A percentile compares a stretch with the other conserved stretches of the same genome.
These are phyloP conservation scores for Bacidia rubella DNA, from an alignment of 495 filamentous ascomycete genomes.

Conservation along the genomic window DNA sequence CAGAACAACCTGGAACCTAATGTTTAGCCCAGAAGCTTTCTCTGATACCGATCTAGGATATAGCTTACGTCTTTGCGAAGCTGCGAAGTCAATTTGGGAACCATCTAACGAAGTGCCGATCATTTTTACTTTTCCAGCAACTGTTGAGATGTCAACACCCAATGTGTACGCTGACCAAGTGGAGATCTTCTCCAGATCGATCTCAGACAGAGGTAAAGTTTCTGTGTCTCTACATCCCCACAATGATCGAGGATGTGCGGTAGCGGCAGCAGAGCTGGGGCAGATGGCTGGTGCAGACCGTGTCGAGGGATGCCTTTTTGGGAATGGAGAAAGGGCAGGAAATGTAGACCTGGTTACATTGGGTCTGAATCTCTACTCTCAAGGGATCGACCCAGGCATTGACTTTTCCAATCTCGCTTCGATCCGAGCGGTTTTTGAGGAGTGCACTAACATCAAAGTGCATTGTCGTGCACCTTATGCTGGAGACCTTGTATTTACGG, in stretches of 20 bases:
- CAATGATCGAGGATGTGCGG: constrained; percentile 14
- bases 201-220: background rate
- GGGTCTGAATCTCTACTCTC: constrained; percentile 16
- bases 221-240: constrained; percentile 12
- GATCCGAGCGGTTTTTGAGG: background rate
- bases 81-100: too few relatives aligned
- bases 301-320: constrained; percentile 16
- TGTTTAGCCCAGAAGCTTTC: constrained; percentile 96
- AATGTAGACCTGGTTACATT: constrained; percentile 16
- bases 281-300: constrained; percentile 15
- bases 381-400: constrained; percentile 6
- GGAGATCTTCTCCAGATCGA: constrained; percentile 54
- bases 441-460: background rate
- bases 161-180: constrained; percentile 72
- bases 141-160: constrained; percentile 64
- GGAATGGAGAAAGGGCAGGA: constrained; percentile 17
- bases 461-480: constrained; percentile 4
- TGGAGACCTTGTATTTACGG: constrained; percentile 8
- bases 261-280: constrained; percentile 11
- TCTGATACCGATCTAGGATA: constrained; percentile 77
- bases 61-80: constrained; percentile 50
- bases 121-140: constrained; percentile 67
- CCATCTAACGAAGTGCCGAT: constrained; percentile 43
- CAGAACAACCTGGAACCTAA: constrained; percentile 81
- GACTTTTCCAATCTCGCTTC: constrained; percentile 1